phyloP scores from a whole-genome alignment of 2,329 filamentous ascomycete genomes.

The Podosphaera aphanis region DNA sequence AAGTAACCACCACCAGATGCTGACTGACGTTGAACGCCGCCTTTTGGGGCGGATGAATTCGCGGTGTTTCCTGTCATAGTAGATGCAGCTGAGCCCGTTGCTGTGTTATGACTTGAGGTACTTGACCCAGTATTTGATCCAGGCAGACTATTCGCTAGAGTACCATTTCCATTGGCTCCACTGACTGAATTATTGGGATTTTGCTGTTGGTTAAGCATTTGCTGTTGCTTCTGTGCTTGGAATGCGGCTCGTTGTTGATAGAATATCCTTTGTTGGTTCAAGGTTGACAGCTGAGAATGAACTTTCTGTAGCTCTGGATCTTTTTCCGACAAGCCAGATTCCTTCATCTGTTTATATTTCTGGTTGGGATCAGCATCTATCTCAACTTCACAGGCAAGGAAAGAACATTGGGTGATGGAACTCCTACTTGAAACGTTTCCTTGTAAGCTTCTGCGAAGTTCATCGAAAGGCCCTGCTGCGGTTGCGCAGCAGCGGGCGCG shows the following conservation, averaged over 20 bases:
- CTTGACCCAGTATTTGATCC: neutral
- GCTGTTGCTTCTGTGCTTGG: constrained; percentile 24
- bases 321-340: constrained; percentile 51
- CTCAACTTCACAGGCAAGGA: neutral
- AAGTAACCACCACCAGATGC: constrained; percentile 34
- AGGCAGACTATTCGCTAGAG: neutral
- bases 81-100: constrained; percentile 10
- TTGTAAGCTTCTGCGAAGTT: constrained; percentile 51
- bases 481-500: constrained; percentile 43
- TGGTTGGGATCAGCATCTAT: constrained; percentile 20
- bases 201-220: constrained; percentile 22
- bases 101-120: neutral
- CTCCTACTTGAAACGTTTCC: constrained; percentile 42
- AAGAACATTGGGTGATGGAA: neutral
- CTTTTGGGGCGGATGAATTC: constrained; percentile 7
- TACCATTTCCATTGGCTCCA: neutral
- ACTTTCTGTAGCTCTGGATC: constrained; percentile 78
- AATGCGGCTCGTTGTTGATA: constrained; percentile 25
- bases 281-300: constrained; percentile 47
- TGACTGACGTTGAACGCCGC: constrained; percentile 12
- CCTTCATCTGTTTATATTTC: constrained; percentile 81
- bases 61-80: constrained; percentile 10
- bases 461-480: constrained; percentile 28
- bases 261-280: constrained; percentile 34
- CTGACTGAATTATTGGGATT: neutral